Evolutionary conservation across 306 rosid genomes (phyloP).

Genomic region (Hylodesmum podocarpum): DNA sequence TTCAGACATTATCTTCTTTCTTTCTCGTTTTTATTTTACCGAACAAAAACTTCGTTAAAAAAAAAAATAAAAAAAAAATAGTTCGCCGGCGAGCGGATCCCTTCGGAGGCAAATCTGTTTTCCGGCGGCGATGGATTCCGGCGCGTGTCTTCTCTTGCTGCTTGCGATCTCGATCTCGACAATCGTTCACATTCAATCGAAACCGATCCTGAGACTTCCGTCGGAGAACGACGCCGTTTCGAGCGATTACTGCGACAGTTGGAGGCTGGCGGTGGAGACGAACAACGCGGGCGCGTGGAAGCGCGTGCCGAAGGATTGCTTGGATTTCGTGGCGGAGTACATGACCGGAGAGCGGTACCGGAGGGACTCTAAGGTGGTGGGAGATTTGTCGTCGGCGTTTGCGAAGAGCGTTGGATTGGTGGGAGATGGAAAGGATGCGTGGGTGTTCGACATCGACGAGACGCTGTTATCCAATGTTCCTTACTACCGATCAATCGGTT

Average conservation of each 20-base stretch:
- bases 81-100: constrained; percentile 37
- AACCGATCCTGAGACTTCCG: constrained; percentile 36
- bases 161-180: constrained; percentile 18
- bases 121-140: constrained; percentile 50
- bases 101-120: constrained; percentile 21
- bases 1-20: neutral
- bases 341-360: constrained; percentile 47
- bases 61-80: too few relatives aligned
- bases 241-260: constrained; percentile 66
- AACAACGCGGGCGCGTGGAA: constrained; percentile 71
- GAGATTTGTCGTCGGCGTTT: constrained; percentile 39
- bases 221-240: constrained; percentile 22
- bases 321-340: constrained; percentile 54
- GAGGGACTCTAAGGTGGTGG: constrained; percentile 48
- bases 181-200: constrained; percentile 26
- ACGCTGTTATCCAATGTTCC: constrained; percentile 73
- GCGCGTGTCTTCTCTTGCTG: neutral
- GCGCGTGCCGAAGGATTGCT: constrained; percentile 52
- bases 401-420: constrained; percentile 34
- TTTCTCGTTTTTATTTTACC: too few relatives aligned
- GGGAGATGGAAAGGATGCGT: constrained; percentile 63
- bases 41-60: too few relatives aligned
- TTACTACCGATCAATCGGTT: constrained; percentile 55
- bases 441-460: constrained; percentile 93
- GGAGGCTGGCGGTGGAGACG: constrained; percentile 79